Evolutionary conservation across 352 stramenopile species (phyloP), one percentile per base, ranked within the genome.

Genomic region (Thalassiosira exigua): DNA sequence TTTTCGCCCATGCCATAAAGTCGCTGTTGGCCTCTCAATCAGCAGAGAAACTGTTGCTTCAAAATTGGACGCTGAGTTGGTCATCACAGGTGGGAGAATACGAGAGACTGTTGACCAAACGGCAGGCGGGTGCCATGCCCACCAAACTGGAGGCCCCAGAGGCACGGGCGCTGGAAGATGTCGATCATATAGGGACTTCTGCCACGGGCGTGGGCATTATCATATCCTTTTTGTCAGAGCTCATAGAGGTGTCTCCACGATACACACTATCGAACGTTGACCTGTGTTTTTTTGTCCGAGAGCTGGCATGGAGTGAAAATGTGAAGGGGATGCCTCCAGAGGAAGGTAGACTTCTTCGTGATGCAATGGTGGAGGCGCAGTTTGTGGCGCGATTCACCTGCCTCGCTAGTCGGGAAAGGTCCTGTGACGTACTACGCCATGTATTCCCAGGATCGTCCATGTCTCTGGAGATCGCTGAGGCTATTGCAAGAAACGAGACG

Each of bases 151-250:
- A 65, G 44, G 50, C 57, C 30, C 12, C 24, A 12, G 52, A 74
- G 26, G 56, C 29, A 24, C 61, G 19, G 67, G 51, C 64, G 54
- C 54, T 78, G 4, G 62, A 87, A 68, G 75, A 83, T 50, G 56
- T 72, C 29, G 42, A 67, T 12, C 57, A 75, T 0, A 78, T 83
- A 52, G 77, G 82, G 12, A 39, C 42, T 30, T 57, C 68, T 44
- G 84, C 90, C n/a, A 79, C 73, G 12, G 64, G 70, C 24, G 75
- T 93, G 61, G 90, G 90, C 27, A 81, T 86, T n/a, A 86, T 93
- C 53, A 32, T 94, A 53, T 93, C 86, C 0, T 89, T 69, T 39
- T n/a, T 93, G 21, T 84, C 82, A 56, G 39, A 81, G 57, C 73
- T 94, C 4, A 65, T 93, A 30, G 88, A 94, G n/a, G 54, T 83